Base-by-base conservation (phyloP, 257 asterid species). In the Craterostigma plantagineum region DNA sequence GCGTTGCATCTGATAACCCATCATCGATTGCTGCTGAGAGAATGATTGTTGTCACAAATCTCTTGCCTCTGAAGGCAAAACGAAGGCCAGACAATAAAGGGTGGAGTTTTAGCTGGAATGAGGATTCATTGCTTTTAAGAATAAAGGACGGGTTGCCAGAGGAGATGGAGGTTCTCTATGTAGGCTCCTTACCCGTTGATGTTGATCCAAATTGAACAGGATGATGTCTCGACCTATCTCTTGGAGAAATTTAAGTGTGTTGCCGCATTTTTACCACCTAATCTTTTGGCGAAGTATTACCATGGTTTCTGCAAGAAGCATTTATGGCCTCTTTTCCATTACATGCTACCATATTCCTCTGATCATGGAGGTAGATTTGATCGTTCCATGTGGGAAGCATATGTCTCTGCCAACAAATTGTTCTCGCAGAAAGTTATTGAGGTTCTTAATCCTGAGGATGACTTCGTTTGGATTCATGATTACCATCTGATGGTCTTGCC, bases 401-500 rank as follows among this genome's bases (percentile, higher is more conserved):
- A 81, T 58, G 86, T 81, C 42, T 49, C 87, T 14, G 91, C 71
- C 54, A 81, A 81, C 63, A 81, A 77, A 64, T 44, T 81, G 62
- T 81, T 71, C 63, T 81, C 94, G 0, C 91, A 75, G 58, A 81
- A 69, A 65, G 94, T 81, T 27, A 71, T 77, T 51, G 94, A 81
- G 63, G 78, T 81, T 33, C 75, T 81, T 18, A 81, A 81, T 58
- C 94, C 94, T 9, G 93, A 81, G 63, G 93, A 81, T 58, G 93
- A 81, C 55, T 74, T 69, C 63, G 91, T 81, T 39, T 81, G 93
- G 93, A 65, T 81, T 66, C 93, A 81, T 50, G 93, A 81, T 62
- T 81, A 81, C 61, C 93, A 81, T 67, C 55, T 81, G 63, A 81
- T 81, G 94, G 94, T 81, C 49, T 51, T 81, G 70, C 94, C 94